These are phyloP conservation scores for Umbilicus rupestris DNA, from an alignment of 164 flowering plant species.

Conservation along the genomic window DNA sequence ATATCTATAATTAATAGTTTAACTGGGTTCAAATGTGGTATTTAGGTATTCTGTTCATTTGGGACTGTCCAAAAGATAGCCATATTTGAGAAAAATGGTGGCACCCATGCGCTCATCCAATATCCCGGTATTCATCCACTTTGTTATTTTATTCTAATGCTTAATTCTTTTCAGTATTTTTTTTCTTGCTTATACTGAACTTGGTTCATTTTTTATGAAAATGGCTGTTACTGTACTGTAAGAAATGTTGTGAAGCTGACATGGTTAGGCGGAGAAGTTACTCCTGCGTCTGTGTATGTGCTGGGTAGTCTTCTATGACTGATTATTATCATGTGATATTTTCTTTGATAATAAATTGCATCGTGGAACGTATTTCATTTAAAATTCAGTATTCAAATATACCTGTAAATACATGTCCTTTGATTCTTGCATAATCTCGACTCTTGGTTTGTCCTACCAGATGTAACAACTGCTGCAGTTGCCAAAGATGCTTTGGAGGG, in stretches of 20 bases:
- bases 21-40: background rate
- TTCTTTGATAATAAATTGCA: background rate
- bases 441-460: constrained; percentile 24
- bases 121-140: constrained; percentile 49
- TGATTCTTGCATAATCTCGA: background rate
- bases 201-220: background rate
- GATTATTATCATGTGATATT: background rate
- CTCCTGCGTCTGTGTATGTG: background rate
- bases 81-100: constrained; percentile 95
- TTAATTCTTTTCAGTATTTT: background rate
- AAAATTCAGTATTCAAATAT: background rate
- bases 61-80: constrained; percentile 95
- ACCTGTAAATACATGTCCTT: background rate
- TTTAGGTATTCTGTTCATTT: constrained; percentile 79
- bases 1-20: background rate
- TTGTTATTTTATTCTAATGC: background rate
- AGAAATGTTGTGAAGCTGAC: constrained; percentile 2
- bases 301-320: constrained; percentile 2
- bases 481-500: constrained; percentile 93
- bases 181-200: background rate
- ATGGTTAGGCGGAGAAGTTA: background rate
- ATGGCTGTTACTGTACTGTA: background rate
- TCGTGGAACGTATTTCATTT: background rate
- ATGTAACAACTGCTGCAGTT: constrained; percentile 64
- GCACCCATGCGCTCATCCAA: constrained; percentile 83